Evolutionary conservation across 257 asterid species (phyloP), one percentile per base, ranked within the genome.

Genomic region (Gentiana straminea): DNA sequence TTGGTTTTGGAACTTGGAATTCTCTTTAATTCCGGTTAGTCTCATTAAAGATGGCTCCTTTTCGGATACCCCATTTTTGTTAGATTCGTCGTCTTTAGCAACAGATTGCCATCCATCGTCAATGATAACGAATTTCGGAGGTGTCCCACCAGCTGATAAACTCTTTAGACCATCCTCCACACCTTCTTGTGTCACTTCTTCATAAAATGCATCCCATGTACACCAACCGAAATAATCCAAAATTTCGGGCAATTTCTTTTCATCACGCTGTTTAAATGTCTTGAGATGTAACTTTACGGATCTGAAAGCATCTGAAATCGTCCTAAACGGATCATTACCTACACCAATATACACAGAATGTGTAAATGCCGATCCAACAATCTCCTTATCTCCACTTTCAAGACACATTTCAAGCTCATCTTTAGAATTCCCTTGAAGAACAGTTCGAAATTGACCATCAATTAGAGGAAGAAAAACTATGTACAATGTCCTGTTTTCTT

Each of bases 21-120:
- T 87, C 64, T 87, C 96, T 61, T 84, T 82, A 7, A 87, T 73
- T 7, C 89, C 94, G 1, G 87, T 87, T n/a, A 87, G 77, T 63
- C 96, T 73, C 61, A 76, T 52, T 5, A 82, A 44, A 5, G 76
- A 77, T 10, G 69, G 81, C 35, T 70, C 66, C 54, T 41, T 65
- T n/a, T 53, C 41, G 34, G 50, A 48, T n/a, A 35, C 39, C 3
- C 54, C 56, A 10, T 64, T 57, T 4, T 50, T 58, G 8, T 55
- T 36, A 11, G 11, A 4, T 24, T 46, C 61, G 0, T 64, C 71
- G 45, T 83, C 94, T 0, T 70, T 70, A 0, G 72, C 89, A 0
- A 87, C 96, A 0, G 93, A 84, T 48, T 87, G 94, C 96, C 93
- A 87, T 0, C 96, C 96, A 7, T 87, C 96, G 11, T 87, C 96